Percentiles rank a stretch among this genome's conserved stretches.
Conservation (phyloP, 2,329 filamentous ascomycete species). For the Chaetomiaceae sp. region DNA sequence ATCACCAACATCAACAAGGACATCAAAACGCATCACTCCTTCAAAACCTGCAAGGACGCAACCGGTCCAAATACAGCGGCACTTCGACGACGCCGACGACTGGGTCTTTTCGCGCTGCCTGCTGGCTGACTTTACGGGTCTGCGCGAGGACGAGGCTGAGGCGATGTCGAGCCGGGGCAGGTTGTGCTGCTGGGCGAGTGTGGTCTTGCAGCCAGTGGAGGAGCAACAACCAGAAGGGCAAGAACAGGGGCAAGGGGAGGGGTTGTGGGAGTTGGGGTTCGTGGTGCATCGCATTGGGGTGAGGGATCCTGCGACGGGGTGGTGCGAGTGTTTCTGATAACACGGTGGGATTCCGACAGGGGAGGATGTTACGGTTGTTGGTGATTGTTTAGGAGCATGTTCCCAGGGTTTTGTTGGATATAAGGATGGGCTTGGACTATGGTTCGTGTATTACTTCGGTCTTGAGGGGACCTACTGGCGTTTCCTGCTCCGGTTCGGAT, state of each 20-base stretch:
- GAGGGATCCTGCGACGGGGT: conserved; percentile 12
- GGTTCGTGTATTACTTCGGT: too few relatives aligned
- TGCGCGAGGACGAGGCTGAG: conserved; percentile 22
- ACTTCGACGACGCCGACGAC: conserved; percentile 25
- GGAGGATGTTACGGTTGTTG: too few relatives aligned
- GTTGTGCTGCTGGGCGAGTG: conserved; percentile 26
- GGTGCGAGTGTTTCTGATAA: conserved; percentile 19
- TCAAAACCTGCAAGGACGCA: background rate
- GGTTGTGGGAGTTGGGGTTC: conserved; percentile 25
- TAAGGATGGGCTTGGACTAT: too few relatives aligned
- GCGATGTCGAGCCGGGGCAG: conserved; percentile 17
- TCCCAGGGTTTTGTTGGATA: too few relatives aligned
- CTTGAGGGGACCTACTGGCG: too few relatives aligned
- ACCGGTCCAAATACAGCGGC: conserved; percentile 9
- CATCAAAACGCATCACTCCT: background rate
- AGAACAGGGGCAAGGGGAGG: background rate
- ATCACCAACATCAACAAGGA: background rate
- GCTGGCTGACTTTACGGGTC: conserved; percentile 23
- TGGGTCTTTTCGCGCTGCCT: conserved; percentile 26
- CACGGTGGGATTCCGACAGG: background rate
- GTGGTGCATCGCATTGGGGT: conserved; percentile 21
- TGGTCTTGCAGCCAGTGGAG: conserved; percentile 11
- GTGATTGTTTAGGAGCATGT: too few relatives aligned
- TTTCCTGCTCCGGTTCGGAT: too few relatives aligned
- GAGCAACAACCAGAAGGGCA: background rate